Percentiles rank a stretch among this genome's conserved stretches.
Evolutionary conservation across 179 eudicot species (phyloP).

Genomic region (Spinacia oleracea): DNA sequence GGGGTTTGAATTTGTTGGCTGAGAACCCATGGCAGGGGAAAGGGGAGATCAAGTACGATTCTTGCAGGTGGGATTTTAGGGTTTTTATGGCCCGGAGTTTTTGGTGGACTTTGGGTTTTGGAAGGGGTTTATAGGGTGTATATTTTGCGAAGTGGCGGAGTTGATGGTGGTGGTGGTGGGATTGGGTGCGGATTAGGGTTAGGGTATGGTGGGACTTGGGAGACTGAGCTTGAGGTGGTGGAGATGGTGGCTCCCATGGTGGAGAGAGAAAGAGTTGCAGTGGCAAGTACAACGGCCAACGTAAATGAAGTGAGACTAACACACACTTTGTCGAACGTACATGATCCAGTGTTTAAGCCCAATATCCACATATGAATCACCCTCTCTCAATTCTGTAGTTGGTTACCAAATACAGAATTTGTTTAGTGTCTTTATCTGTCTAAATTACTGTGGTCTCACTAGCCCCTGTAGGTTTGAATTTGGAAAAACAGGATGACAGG

Average conservation of each 20-base stretch:
- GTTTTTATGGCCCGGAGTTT: conserved; percentile 42
- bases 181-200: conserved; percentile 27
- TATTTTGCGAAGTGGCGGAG: conserved; percentile 42
- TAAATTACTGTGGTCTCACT: too few relatives aligned
- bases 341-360: too few relatives aligned
- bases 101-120: conserved; percentile 42
- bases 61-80: conserved; percentile 36
- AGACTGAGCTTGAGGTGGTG: neutral
- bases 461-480: too few relatives aligned
- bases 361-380: too few relatives aligned
- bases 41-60: conserved; percentile 42
- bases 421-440: too few relatives aligned
- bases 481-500: too few relatives aligned
- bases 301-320: too few relatives aligned
- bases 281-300: too few relatives aligned
- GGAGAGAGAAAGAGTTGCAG: neutral
- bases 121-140: conserved; percentile 38
- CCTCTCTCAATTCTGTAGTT: too few relatives aligned
- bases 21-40: conserved; percentile 48
- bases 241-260: conserved; percentile 28
- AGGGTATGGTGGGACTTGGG: conserved; percentile 23
- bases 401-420: too few relatives aligned
- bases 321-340: too few relatives aligned
- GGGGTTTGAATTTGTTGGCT: conserved; percentile 43
- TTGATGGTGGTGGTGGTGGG: conserved; percentile 14